Base-by-base conservation (phyloP, 805 yeast genomes). In the Suhomyces faveliae region DNA sequence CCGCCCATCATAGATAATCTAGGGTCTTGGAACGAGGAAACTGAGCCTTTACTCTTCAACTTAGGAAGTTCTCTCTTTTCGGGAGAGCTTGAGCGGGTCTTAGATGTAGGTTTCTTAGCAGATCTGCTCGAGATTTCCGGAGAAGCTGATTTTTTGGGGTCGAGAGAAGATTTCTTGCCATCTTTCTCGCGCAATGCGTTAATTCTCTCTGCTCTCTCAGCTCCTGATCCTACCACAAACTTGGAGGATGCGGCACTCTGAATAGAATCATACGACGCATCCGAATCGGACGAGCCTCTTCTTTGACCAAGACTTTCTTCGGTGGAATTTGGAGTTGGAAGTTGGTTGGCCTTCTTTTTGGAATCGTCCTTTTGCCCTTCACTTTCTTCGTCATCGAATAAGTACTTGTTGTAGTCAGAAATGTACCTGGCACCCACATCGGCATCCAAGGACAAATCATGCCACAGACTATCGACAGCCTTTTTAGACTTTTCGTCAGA, bases 231-330 rank as follows among this genome's bases (percentile, higher is more conserved):
- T 5, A 62, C 62, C 25, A 51, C 50, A 51, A 62, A 62, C 46
- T 64, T 63, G 15, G 57, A 51, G 1, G 64, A 59, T 4, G 57
- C 56, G n/a, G 62, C 70, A 44, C 71, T 65, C 43, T 63, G 66
- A 46, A 68, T 60, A 8, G 72, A 67, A 47, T 60, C 59, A 50
- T 51, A 60, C 1, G 73, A 68, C 8, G 43, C 42, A 23, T 22
- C 42, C 10, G 51, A 47, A 8, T 44, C 48, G 12, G 30, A 37
- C 13, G 54, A 48, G 13, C 43, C 29, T 10, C 42, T 46, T 45
- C 56, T 49, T 33, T 33, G 37, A 21, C 42, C 30, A 25, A 51
- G 46, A 23, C 51, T 45, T 21, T 51, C 56, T 3, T 42, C 38
- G 9, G 54, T 51, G 6, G 53, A 50, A 47, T 48, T 50, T 9